A percentile compares a stretch with the other conserved stretches of the same genome.
Evolutionary conservation across 176 grass and related monocot species (phyloP).

Genomic region (Elaeis guineensis): DNA sequence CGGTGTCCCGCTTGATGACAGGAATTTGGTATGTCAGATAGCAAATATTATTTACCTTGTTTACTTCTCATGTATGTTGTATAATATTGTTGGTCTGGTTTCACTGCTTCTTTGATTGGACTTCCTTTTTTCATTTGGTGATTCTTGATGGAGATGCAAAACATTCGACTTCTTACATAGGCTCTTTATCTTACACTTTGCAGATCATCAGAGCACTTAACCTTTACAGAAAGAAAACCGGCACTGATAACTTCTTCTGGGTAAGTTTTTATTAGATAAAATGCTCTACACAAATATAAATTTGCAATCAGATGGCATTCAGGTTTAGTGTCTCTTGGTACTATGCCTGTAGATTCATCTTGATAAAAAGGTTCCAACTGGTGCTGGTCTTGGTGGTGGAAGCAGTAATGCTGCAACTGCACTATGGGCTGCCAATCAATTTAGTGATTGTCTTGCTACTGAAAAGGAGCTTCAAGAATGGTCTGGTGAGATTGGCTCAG

Average conservation of each 20-base stretch:
- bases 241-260: conserved; percentile 87
- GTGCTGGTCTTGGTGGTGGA: conserved; percentile 96
- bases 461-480: conserved; percentile 95
- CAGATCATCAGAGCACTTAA: conserved; percentile 96
- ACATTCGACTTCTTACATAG: too few relatives aligned
- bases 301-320: too few relatives aligned
- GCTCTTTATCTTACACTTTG: background rate
- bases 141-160: too few relatives aligned
- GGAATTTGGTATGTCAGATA: conserved; percentile 58
- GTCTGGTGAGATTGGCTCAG: conserved; percentile 98
- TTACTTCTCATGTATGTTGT: too few relatives aligned
- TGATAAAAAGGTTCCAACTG: conserved; percentile 96
- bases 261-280: conserved; percentile 28
- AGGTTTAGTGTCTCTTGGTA: background rate
- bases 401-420: conserved; percentile 97
- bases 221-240: conserved; percentile 94
- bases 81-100: too few relatives aligned
- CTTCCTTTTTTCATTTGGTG: too few relatives aligned
- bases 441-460: conserved; percentile 82
- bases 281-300: too few relatives aligned
- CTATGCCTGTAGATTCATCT: conserved; percentile 65
- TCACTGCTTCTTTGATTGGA: too few relatives aligned
- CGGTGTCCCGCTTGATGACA: conserved; percentile 88
- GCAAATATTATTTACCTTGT: too few relatives aligned
- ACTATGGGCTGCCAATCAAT: conserved; percentile 97